Percentiles rank a stretch among this genome's conserved stretches.
Conservation (phyloP, 108 stramenopile species). For the Conticribra guillardii region DNA sequence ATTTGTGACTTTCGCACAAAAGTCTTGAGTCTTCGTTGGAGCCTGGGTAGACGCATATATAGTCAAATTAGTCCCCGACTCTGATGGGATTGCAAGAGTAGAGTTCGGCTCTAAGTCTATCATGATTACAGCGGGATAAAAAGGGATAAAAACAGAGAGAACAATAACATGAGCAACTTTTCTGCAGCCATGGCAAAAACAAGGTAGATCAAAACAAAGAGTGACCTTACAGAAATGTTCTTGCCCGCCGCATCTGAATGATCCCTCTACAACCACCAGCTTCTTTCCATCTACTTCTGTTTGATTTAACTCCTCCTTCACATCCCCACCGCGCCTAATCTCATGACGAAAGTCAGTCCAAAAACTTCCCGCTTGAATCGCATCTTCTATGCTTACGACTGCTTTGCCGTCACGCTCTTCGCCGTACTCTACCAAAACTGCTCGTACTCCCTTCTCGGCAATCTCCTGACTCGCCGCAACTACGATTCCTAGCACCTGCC, state of each 20-base stretch:
- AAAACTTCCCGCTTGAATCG: constrained; percentile 79
- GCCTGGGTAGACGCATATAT: constrained; percentile 93
- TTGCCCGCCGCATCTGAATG: constrained; percentile 85
- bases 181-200: background rate
- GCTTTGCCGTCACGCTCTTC: constrained; percentile 55
- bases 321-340: constrained; percentile 81
- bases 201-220: background rate
- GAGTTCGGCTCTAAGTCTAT: constrained; percentile 91
- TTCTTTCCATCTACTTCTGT: constrained; percentile 55
- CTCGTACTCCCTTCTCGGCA: constrained; percentile 80
- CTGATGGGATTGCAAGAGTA: constrained; percentile 89
- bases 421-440: constrained; percentile 77
- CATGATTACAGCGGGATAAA: background rate
- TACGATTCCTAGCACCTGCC: constrained; percentile 85
- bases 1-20: constrained; percentile 82
- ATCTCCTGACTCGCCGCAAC: constrained; percentile 81
- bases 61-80: constrained; percentile 81
- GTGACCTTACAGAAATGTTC: constrained; percentile 83
- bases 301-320: constrained; percentile 38
- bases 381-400: constrained; percentile 86
- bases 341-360: constrained; percentile 69
- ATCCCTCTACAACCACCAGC: constrained; percentile 66
- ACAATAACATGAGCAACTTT: background rate
- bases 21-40: constrained; percentile 87
- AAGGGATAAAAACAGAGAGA: background rate